Base-by-base conservation (phyloP, 2,329 filamentous ascomycete genomes). In the Colletotrichum godetiae region DNA sequence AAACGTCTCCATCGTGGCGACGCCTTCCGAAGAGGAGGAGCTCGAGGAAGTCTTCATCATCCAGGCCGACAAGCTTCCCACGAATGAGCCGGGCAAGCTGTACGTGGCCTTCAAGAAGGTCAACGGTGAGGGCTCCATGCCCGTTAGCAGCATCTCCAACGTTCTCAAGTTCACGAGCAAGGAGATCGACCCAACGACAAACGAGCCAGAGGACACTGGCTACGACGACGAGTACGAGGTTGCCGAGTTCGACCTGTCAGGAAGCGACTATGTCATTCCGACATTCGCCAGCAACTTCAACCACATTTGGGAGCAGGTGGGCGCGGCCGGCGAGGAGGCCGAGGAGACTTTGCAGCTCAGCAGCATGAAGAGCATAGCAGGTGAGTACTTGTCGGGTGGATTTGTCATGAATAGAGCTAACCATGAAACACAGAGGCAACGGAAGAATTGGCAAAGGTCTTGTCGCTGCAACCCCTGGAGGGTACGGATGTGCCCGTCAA, bases 191-290 rank as follows among this genome's bases (percentile, higher is more conserved):
- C 97, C 97, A 6, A 93, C 93, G 31, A 98, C 94, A n/a, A 91
- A 92, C 76, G 95, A 98, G 84, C 94, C 96, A 0, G 97, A 99
- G 82, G 95, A 97, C 19, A 89, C 86, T 59, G 97, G 97, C 58
- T 98, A 98, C 82, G 96, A 98, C 66, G 97, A 99, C 80, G 97
- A 99, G 85, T 99, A 99, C 81, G 94, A 98, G 85, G 93, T 98
- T 73, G 95, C 97, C 75, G 95, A 98, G 81, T 91, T 98, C 74
- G 95, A 98, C 75, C 90, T 99, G 74, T 90, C 91, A 22, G 97
- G 96, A 72, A 95, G 95, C 77, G 97, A 99, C 83, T 99, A 98
- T 83, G 92, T 99, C 75, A 90, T 98, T 60, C 97, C 97, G 24
- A 93, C 95, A 2, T 99, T 97, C 82, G 95, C 95, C 22, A 94